Evolutionary conservation across 352 stramenopile species (phyloP).

Genomic region (Globisporangium orthogonon): DNA sequence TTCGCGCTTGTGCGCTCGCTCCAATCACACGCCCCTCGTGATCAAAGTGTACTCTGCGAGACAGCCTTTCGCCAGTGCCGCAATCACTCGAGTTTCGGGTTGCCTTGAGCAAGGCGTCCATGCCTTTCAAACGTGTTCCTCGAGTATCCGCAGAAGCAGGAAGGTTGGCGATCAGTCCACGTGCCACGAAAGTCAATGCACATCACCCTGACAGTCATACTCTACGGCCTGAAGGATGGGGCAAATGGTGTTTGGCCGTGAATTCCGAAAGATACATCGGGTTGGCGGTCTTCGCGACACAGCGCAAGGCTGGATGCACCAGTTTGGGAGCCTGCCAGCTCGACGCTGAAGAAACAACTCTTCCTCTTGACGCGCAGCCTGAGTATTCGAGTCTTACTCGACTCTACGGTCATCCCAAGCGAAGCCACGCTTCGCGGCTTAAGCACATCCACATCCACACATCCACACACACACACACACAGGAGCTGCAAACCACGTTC

Average conservation of each 20-base stretch:
- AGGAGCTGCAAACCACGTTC: neutral
- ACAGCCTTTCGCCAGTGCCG: constrained; percentile 14
- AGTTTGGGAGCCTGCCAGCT: constrained; percentile 13
- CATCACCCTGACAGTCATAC: constrained; percentile 27
- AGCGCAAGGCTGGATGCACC: constrained; percentile 4
- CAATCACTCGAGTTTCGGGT: constrained; percentile 16
- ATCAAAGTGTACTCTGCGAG: constrained; percentile 23
- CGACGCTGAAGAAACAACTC: constrained; percentile 22
- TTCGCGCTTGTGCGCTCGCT: neutral
- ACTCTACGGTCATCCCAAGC: no score
- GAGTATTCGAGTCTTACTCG: no score
- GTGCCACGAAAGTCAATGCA: constrained; percentile 28
- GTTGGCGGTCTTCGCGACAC: no score
- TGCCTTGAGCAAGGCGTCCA: constrained; percentile 19
- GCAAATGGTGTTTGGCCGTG: no score
- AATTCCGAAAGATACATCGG: neutral
- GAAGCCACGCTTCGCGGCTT: no score
- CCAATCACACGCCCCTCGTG: constrained; percentile 12
- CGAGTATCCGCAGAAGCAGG: constrained; percentile 11
- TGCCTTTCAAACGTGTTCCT: neutral
- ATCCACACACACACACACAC: neutral
- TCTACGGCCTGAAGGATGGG: constrained; percentile 3
- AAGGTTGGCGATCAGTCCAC: constrained; percentile 12
- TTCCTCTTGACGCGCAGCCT: neutral
- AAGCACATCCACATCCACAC: neutral